Evolutionary conservation across 139 green algal genomes (phyloP).

Genomic region (Coccomyxa sp.): DNA sequence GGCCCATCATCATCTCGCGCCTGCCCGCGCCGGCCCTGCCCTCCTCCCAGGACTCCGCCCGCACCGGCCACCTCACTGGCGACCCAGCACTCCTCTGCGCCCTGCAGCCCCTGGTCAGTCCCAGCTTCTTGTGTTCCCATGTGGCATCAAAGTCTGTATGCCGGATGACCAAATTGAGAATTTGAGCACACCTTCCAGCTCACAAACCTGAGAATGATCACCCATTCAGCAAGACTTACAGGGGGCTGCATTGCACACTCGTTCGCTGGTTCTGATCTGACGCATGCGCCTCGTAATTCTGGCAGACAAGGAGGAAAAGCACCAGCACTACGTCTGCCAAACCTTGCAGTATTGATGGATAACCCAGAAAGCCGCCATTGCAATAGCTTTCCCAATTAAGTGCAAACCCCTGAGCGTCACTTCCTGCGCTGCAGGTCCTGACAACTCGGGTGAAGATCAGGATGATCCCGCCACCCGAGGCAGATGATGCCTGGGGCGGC

Average conservation of each 20-base stretch:
- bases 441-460: neutral
- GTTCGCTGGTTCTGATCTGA: no score
- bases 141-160: neutral
- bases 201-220: no score
- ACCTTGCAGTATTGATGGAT: neutral
- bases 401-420: neutral
- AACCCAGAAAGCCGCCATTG: neutral
- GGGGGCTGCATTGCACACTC: no score
- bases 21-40: slow-evolving; percentile 17
- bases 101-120: slow-evolving; percentile 2
- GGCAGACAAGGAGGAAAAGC: no score
- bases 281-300: neutral
- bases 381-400: neutral
- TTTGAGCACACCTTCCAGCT: no score
- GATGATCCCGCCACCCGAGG: neutral
- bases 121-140: neutral
- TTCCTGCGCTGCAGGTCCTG: neutral
- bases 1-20: slow-evolving; percentile 43
- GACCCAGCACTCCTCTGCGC: neutral
- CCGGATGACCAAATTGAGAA: neutral
- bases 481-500: neutral
- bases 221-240: no score
- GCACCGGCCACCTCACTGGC: neutral
- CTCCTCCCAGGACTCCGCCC: slow-evolving; percentile 1
- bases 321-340: neutral